Evolutionary conservation across 805 yeast species (phyloP), one percentile per base, ranked within the genome.

Genomic region (Barnettozyma botsteinii): DNA sequence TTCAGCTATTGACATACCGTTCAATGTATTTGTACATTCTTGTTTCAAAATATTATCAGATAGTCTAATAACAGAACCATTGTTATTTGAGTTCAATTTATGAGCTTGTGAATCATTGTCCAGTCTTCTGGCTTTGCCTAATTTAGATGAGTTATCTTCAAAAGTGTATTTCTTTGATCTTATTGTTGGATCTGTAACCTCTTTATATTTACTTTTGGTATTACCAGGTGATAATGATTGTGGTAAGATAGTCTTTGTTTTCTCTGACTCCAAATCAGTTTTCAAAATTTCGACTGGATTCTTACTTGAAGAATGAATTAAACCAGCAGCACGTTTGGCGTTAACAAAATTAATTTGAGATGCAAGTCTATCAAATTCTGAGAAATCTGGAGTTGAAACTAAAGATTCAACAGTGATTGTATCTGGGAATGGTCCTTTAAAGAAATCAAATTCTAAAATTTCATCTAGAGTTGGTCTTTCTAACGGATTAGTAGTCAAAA

Each of bases 141-240:
- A 43, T 28, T 60, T 72, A 59, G 48, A 62, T 60, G 47, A 55
- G 59, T 19, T 69, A 55, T 50, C 70, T 4, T 53, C 58, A 15
- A 28, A 17, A 2, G 29, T 28, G 31, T 43, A 46, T 34, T 47
- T 54, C 47, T 52, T 53, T 20, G 51, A 36, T 42, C 51, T 53
- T 1, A 38, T 40, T 4, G 53, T 35, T 18, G 58, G 52, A 27
- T 58, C 62, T 3, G 59, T 50, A 20, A 60, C 52, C 56, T 84
- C 93, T 59, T 81, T 81, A 64, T 89, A 89, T 65, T 89, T 89
- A 61, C 73, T 79, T 57, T 79, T 84, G 33, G 96, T 87, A 56
- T 86, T 88, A 50, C 91, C 91, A 14, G 98, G 98, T 19, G 96
- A 88, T 56, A 89, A 73, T 3, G 95, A 84, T 52, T 81, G 84